Evolutionary conservation across 805 yeast species (phyloP).

Genomic region (Lachancea cidri): DNA sequence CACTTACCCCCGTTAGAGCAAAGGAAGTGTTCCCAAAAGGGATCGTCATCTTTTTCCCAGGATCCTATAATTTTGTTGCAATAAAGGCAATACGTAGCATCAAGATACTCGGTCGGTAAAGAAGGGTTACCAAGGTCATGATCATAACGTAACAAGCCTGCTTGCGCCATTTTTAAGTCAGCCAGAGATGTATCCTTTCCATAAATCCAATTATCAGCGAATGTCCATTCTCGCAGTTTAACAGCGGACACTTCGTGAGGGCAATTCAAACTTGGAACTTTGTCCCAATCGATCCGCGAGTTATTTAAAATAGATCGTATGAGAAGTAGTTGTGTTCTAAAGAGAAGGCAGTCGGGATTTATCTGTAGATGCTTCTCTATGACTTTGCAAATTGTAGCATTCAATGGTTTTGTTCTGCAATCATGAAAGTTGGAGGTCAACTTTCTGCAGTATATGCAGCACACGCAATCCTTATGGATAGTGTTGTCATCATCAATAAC

Average conservation of each 20-base stretch:
- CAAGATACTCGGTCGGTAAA: constrained; percentile 32
- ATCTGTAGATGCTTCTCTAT: constrained; percentile 17
- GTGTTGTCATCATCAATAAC: constrained; percentile 7
- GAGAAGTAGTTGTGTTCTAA: neutral
- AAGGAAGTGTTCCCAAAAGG: constrained; percentile 42
- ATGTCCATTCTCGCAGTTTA: constrained; percentile 17
- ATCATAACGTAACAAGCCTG: constrained; percentile 52
- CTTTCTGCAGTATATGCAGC: constrained; percentile 22
- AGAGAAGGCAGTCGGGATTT: constrained; percentile 8
- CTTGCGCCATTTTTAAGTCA: constrained; percentile 40
- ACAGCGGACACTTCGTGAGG: constrained; percentile 15
- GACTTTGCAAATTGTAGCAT: constrained; percentile 22
- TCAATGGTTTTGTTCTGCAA: constrained; percentile 24
- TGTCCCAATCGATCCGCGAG: constrained; percentile 19
- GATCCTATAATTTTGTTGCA: constrained; percentile 53
- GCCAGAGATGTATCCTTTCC: constrained; percentile 12
- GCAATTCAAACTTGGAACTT: constrained; percentile 16
- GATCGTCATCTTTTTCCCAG: constrained; percentile 53
- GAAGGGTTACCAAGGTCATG: constrained; percentile 37
- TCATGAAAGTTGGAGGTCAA: constrained; percentile 17
- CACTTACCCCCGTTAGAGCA: constrained; percentile 21
- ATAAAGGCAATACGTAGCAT: constrained; percentile 52
- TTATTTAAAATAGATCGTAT: constrained; percentile 2
- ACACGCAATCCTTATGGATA: constrained; percentile 19
- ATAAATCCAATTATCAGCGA: constrained; percentile 26